A percentile compares a stretch with the other conserved stretches of the same genome.
Evolutionary conservation across 371 early-diverging fungal genomes (phyloP).

Genomic region (Zopfochytrium polystomum): DNA sequence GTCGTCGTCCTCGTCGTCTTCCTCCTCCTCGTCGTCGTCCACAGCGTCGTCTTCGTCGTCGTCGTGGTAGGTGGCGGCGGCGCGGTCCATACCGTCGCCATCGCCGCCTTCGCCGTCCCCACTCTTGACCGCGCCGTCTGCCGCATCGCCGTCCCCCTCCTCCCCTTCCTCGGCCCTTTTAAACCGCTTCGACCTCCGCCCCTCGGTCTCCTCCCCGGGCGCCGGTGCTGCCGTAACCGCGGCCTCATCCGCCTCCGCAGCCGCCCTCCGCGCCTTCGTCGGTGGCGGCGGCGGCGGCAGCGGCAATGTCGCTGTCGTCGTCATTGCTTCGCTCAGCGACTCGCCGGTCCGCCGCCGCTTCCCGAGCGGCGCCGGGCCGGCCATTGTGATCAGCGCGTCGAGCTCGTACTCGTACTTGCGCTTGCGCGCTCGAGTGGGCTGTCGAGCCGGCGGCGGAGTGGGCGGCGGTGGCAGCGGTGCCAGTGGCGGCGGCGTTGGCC

Average conservation of each 20-base stretch:
- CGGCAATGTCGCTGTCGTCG: neutral
- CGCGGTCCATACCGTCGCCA: neutral
- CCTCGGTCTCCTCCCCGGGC: neutral
- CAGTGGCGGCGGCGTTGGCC: no score
- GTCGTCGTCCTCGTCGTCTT: no score
- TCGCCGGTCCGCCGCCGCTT: neutral
- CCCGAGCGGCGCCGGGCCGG: conserved; percentile 2
- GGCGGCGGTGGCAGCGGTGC: neutral
- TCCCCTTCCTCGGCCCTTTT: neutral
- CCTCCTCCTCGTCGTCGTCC: no score
- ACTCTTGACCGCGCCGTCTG: neutral
- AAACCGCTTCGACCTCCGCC: neutral
- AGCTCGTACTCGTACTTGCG: no score
- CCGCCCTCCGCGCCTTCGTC: neutral
- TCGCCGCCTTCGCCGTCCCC: neutral
- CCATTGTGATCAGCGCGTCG: no score
- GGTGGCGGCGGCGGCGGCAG: neutral
- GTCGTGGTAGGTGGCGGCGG: no score
- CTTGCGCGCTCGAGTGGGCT: no score
- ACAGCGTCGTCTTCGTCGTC: no score
- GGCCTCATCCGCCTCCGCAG: neutral
- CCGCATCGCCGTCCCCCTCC: neutral
- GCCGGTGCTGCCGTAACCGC: neutral
- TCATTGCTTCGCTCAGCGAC: neutral
- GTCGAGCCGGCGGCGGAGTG: neutral